Evolutionary conservation across 371 early-diverging fungal genomes (phyloP).

Genomic region (Smittium mucronatum): DNA sequence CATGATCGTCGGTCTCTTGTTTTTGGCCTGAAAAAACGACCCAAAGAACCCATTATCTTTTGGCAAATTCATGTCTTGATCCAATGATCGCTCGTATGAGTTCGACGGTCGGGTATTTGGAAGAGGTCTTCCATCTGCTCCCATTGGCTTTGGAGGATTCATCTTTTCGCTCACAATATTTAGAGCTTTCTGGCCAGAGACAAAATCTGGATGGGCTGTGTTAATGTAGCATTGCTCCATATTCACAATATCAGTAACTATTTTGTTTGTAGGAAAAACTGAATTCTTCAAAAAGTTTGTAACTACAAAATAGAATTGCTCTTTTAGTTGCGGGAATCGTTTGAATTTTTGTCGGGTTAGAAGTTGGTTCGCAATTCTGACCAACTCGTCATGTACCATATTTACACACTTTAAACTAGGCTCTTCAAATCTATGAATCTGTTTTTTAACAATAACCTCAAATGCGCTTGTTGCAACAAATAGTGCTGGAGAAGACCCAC

Average conservation of each 20-base stretch:
- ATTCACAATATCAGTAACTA: slow-evolving; percentile 77
- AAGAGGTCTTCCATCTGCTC: slow-evolving; percentile 16
- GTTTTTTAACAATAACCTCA: slow-evolving; percentile 92
- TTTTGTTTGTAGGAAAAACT: slow-evolving; percentile 79
- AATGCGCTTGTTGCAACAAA: slow-evolving; percentile 97
- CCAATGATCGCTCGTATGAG: slow-evolving; percentile 39
- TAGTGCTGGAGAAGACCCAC: slow-evolving; percentile 89
- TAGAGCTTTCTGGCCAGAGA: slow-evolving; percentile 90
- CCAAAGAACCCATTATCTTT: slow-evolving; percentile 76
- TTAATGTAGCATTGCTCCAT: slow-evolving; percentile 96
- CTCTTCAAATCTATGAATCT: slow-evolving; percentile 91
- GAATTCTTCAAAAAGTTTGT: slow-evolving; percentile 82
- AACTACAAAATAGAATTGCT: slow-evolving; percentile 79
- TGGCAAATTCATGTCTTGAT: slow-evolving; percentile 35
- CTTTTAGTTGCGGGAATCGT: slow-evolving; percentile 88
- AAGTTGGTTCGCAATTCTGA: slow-evolving; percentile 80
- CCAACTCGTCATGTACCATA: slow-evolving; percentile 91
- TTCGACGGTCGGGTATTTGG: slow-evolving; percentile 15
- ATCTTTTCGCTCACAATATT: slow-evolving; percentile 80
- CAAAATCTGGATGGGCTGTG: slow-evolving; percentile 97
- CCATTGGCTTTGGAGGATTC: slow-evolving; percentile 42
- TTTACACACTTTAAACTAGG: slow-evolving; percentile 86
- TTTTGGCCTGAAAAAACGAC: slow-evolving; percentile 78
- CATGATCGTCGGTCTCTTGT: slow-evolving; percentile 57
- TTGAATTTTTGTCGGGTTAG: slow-evolving; percentile 83